Conservation (phyloP, 176 grass and related monocot genomes). For the Bonia amplexicaulis region DNA sequence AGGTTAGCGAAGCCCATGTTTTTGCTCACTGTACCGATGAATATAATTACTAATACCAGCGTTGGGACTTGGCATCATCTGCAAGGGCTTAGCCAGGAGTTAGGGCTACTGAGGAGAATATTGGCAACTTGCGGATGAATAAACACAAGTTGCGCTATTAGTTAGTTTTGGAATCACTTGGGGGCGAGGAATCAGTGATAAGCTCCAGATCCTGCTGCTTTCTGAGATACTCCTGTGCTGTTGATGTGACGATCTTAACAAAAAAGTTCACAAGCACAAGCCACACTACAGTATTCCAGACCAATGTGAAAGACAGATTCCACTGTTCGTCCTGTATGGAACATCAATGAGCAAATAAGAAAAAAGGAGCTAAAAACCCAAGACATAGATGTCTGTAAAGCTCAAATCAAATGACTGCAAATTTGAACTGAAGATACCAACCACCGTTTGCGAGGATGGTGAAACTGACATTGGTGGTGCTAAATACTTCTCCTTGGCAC, state of each 20-base stretch:
- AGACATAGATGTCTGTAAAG: neutral
- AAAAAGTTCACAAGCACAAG: constrained; percentile 86
- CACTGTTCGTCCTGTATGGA: constrained; percentile 35
- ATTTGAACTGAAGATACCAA: constrained; percentile 34
- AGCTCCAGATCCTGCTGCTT: constrained; percentile 73
- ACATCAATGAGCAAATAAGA: neutral
- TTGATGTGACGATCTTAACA: constrained; percentile 73
- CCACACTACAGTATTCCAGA: constrained; percentile 87
- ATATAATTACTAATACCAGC: constrained; percentile 24
- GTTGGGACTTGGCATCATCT: constrained; percentile 24
- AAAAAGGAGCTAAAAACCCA: too few relatives aligned
- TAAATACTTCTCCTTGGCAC: constrained; percentile 75
- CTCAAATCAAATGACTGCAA: neutral
- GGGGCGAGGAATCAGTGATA: constrained; percentile 2
- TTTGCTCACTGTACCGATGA: constrained; percentile 39
- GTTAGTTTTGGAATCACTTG: constrained; percentile 24
- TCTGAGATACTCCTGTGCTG: constrained; percentile 72
- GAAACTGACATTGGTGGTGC: constrained; percentile 43
- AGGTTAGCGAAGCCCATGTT: neutral
- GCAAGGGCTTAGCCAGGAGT: constrained; percentile 14
- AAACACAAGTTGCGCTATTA: constrained; percentile 27
- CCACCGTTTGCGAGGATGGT: constrained; percentile 45
- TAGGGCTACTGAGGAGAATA: constrained; percentile 14
- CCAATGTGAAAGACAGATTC: constrained; percentile 80
- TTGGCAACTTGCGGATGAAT: constrained; percentile 22